phyloP scores from a whole-genome alignment of 805 yeast species.

The Kluyveromyces siamensis region DNA sequence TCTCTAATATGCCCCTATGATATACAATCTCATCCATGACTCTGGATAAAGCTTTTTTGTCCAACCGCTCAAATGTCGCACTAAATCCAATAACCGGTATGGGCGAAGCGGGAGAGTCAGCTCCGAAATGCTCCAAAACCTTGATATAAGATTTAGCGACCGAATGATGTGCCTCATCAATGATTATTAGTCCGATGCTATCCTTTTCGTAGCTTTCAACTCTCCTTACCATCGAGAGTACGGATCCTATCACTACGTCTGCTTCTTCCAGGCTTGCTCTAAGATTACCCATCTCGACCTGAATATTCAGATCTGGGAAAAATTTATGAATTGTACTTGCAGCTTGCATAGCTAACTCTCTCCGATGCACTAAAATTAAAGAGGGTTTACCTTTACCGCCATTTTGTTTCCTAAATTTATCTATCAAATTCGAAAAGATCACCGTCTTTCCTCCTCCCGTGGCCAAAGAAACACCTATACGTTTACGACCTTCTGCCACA shows the following conservation, averaged over 20 bases:
- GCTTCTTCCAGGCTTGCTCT: conserved; percentile 28
- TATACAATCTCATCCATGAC: conserved; percentile 69
- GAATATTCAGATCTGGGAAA: conserved; percentile 45
- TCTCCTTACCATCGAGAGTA: conserved; percentile 49
- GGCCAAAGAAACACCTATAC: conserved; percentile 78
- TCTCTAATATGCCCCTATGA: conserved; percentile 52
- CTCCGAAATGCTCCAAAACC: conserved; percentile 51
- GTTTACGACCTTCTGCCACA: conserved; percentile 34
- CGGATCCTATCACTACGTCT: conserved; percentile 71
- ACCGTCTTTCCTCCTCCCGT: conserved; percentile 96
- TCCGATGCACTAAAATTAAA: conserved; percentile 70
- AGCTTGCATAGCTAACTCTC: conserved; percentile 72
- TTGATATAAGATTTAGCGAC: conserved; percentile 59
- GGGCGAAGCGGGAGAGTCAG: conserved; percentile 31
- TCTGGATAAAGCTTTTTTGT: conserved; percentile 46
- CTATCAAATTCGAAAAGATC: conserved; percentile 53
- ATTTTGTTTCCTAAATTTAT: conserved; percentile 17
- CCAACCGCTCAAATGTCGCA: conserved; percentile 80
- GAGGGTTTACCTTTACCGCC: conserved; percentile 9
- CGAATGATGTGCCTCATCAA: conserved; percentile 93
- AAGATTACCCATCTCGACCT: conserved; percentile 58
- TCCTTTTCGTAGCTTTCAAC: conserved; percentile 44
- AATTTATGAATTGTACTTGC: conserved; percentile 36
- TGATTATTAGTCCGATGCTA: conserved; percentile 55
- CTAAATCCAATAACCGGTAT: conserved; percentile 73